phyloP scores from a whole-genome alignment of 331 rosid species.

The Phaseolus coccineus region DNA sequence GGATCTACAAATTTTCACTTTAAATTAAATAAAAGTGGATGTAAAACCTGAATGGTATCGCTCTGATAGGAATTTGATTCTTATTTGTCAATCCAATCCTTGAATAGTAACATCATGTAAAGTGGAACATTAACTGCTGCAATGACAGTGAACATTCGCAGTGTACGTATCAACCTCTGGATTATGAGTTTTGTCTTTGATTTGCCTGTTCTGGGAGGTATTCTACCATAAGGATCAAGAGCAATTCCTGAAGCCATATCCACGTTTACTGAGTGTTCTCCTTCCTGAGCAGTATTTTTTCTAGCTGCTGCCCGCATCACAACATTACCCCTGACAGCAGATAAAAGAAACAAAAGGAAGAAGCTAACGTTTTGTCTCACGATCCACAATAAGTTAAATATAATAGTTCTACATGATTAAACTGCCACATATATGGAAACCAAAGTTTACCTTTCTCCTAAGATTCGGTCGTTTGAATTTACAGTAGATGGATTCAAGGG shows the following conservation, averaged over 20 bases:
- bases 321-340: constrained; percentile 70
- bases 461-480: constrained; percentile 52
- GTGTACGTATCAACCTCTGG: constrained; percentile 68
- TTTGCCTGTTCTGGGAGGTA: constrained; percentile 60
- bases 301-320: constrained; percentile 75
- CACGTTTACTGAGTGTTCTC: constrained; percentile 59
- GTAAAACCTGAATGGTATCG: constrained; percentile 29
- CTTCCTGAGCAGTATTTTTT: constrained; percentile 57
- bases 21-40: not conserved
- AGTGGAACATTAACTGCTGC: constrained; percentile 83
- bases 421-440: constrained; percentile 29
- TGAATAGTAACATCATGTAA: constrained; percentile 80
- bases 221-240: constrained; percentile 53
- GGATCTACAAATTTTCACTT: constrained; percentile 28
- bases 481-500: constrained; percentile 49
- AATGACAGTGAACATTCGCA: constrained; percentile 61
- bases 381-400: constrained; percentile 15
- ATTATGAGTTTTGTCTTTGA: constrained; percentile 59
- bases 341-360: constrained; percentile 1
- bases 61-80: constrained; percentile 20
- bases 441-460: constrained; percentile 67
- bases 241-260: constrained; percentile 54
- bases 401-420: constrained; percentile 13
- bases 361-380: constrained; percentile 10
- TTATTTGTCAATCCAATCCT: constrained; percentile 86